Evolutionary conservation across 2,329 filamentous ascomycete species (phyloP), one percentile per base, ranked within the genome.

Genomic region (Zalaria sp.): DNA sequence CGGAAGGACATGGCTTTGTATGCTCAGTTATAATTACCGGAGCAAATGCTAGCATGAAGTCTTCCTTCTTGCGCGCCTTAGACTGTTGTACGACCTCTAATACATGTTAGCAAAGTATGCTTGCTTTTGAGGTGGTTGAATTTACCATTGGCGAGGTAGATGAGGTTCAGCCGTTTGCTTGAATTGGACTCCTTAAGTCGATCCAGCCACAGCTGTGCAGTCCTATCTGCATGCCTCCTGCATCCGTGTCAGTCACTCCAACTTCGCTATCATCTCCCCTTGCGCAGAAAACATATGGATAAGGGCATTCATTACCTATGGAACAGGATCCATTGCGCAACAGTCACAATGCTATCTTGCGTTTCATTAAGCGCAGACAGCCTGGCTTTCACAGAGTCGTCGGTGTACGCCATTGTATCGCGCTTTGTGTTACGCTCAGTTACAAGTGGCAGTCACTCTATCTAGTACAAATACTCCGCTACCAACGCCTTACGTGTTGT

Each of bases 251-350:
- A 18, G 18, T 18, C 18, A 18, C 18, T 18, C 18, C 18, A 18
- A 18, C 18, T 18, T 18, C 18, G 18, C 18, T 18, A 18, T 18
- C 18, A 18, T 18, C 18, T 18, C 18, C 18, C 18, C 18, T 18
- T 18, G 18, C 18, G 18, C 18, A 18, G 18, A 18, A 18, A 18
- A 18, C 7, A 7, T 32, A 32, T 32, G 29, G 29, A 32, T 32
- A 32, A 7, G 29, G 29, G n/a, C n/a, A 32, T 7, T n/a, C 7
- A 32, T 32, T 78, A 93, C 87, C 87, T 82, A 66, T 98, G 89
- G 61, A 98, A 98, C 82, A 98, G 93, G 47, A 98, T 91, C 93
- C 93, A 98, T 78, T 96, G 89, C 44, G 91, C 87, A 47, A 93
- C 88, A 31, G 85, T 89, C 46, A 93, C 78, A 57, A 98, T 96